Base-by-base conservation (phyloP, 2,329 filamentous ascomycete genomes). In the Fusarium sarcochroum region DNA sequence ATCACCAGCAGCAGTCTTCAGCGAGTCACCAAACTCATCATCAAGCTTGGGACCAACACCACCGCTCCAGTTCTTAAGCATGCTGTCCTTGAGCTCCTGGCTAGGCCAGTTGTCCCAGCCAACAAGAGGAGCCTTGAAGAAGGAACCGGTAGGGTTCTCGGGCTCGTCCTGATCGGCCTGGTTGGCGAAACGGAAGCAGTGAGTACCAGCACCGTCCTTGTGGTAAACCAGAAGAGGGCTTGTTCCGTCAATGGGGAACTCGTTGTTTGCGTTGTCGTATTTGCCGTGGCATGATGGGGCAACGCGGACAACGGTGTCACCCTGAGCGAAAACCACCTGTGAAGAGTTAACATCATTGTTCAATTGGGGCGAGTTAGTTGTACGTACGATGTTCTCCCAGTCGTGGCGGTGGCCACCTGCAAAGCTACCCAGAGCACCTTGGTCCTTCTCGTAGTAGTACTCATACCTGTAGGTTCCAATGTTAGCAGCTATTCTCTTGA, bases 391-490 rank as follows among this genome's bases (percentile, higher is more conserved):
- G 61, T 77, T 78, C 68, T 83, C 81, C 80, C 80, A 82, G 61
- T 83, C 81, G 63, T 82, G 79, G 1, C 77, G 75, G 47, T 83
- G 81, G 25, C 79, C 79, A 4, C 80, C 76, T 0, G 61, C 55
- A 13, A 75, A 74, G 32, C 69, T 67, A 0, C 78, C 80, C 1
- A 58, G 44, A 3, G 72, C 78, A 1, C 80, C 77, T 56, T 79
- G 75, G 46, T 84, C 83, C 68, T 84, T 84, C 47, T 83, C 82
- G 53, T 80, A 78, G 68, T 82, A 84, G 75, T 80, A 80, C 51
- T 75, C 74, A 45, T 70, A 71, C 68, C 68, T 70, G 14, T 3
- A 11, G 27, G 14, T 17, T 42, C 1, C 2, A 20, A 4, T 7
- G 13, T 68, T 1, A 68, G 15, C 8, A 42, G 3, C 15, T 17